Base-by-base conservation (phyloP, 257 asterid species). In the Solanum okadae region DNA sequence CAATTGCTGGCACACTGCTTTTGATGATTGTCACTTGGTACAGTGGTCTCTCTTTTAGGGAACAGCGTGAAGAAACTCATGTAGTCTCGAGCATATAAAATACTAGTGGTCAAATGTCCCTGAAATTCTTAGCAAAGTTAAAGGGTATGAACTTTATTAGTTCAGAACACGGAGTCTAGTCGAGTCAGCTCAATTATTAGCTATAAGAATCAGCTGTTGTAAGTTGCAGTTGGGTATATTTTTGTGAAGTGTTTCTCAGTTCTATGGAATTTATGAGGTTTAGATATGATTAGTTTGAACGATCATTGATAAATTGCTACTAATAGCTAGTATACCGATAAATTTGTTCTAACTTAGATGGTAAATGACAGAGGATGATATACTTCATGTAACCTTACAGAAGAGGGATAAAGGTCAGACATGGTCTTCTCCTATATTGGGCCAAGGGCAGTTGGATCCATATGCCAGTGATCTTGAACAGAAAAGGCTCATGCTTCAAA, bases 321-420 rank as follows among this genome's bases (percentile, higher is more conserved):
- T 82, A 23, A n/a, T 44, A 81, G 40, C 38, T 18, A 81, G 37
- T 49, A 81, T 46, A 29, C 40, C 3, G 25, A 81, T 81, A 81
- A 27, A 82, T 29, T 79, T 13, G 29, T 31, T 82, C 70, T 82
- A 82, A 82, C 29, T 29, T 31, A 27, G 86, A 82, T 49, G 68
- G 86, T 49, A 49, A 18, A 46, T 49, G 90, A 91, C 98, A 97
- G 99, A 96, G 93, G 99, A 97, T 91, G 97, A 96, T 84, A 90
- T 86, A 75, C 92, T 96, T 96, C 99, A 97, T 90, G 88, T 96
- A 89, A 97, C 98, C 73, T 91, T 97, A 89, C 99, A 96, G 93
- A 96, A 96, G 95, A 95, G 99, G 93, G 99, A 95, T 89, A 96
- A 90, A 90, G 99, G 98, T 72, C 94, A 95, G 94, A 96, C 98